Percentiles rank a stretch among this genome's conserved stretches.
phyloP scores from a whole-genome alignment of 2,329 filamentous ascomycete genomes.

The Alternaria sp. region DNA sequence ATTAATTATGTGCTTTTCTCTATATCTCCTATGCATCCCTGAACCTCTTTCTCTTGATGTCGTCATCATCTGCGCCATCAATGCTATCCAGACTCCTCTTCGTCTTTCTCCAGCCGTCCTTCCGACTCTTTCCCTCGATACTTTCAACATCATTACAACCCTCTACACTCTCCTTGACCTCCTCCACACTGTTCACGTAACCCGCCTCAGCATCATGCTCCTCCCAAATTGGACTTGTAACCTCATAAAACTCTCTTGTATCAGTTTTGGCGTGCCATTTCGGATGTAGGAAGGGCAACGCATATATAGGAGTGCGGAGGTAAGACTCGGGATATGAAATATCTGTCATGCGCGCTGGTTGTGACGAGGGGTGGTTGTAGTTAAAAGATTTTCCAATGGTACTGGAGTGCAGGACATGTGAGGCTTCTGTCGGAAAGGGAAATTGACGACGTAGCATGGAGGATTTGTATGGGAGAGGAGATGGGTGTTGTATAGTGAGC shows the following conservation, averaged over 20 bases:
- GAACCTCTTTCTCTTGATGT: neutral
- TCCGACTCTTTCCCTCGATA: neutral
- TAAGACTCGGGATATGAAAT: constrained; percentile 21
- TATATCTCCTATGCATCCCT: neutral
- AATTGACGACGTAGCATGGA: neutral
- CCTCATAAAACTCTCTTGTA: constrained; percentile 16
- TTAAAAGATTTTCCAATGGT: too few species aligned
- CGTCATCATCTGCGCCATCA: neutral
- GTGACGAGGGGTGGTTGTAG: neutral
- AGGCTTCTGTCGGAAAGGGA: neutral
- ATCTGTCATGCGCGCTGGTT: constrained; percentile 1
- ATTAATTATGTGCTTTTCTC: neutral
- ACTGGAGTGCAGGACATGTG: neutral
- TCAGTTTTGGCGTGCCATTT: constrained; percentile 22
- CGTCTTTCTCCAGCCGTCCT: neutral
- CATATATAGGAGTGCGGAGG: constrained; percentile 20
- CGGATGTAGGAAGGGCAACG: constrained; percentile 22
- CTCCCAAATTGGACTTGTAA: constrained; percentile 19
- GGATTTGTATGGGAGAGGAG: neutral
- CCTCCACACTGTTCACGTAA: constrained; percentile 3
- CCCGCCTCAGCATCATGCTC: constrained; percentile 8
- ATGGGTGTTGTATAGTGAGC: neutral
- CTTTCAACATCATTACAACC: neutral
- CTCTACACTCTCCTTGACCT: constrained; percentile 21
- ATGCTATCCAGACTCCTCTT: constrained; percentile 3